A percentile compares a stretch with the other conserved stretches of the same genome.
These are phyloP conservation scores for Epichloe brachyelytri DNA, from an alignment of 2,329 filamentous ascomycete genomes.

Conservation along the genomic window DNA sequence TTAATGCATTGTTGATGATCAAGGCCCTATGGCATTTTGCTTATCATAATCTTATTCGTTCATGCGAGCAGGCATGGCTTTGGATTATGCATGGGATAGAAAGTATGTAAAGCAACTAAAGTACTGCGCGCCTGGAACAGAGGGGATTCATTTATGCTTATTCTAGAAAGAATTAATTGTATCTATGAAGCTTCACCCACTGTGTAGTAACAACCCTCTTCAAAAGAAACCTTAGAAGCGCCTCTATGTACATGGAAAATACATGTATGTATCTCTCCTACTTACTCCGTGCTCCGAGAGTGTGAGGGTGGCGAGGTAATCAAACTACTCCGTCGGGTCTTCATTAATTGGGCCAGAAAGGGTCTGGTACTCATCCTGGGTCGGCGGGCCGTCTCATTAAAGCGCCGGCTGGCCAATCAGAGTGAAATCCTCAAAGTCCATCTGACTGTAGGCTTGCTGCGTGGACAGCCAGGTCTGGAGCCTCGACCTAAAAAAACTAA, in stretches of 20 bases:
- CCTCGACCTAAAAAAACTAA: not conserved
- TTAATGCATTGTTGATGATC: not conserved
- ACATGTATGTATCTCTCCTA: too few species aligned
- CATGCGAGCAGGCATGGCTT: not conserved
- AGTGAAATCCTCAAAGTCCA: not conserved
- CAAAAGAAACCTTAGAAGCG: too few species aligned
- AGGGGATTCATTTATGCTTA: too few species aligned
- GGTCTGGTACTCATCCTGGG: not conserved
- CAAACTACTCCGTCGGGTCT: not conserved
- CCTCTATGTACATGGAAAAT: too few species aligned
- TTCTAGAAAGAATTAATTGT: too few species aligned
- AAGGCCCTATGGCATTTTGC: not conserved
- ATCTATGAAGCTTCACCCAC: too few species aligned
- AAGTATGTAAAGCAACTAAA: too few species aligned
- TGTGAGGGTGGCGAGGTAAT: not conserved
- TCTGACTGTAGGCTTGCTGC: not conserved
- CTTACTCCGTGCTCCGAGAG: not conserved
- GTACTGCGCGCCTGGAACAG: too few species aligned
- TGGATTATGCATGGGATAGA: not conserved
- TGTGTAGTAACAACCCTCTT: too few species aligned
- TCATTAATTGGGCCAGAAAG: not conserved
- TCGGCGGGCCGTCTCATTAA: slow-evolving; percentile 6
- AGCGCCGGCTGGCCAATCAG: not conserved
- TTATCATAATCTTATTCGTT: not conserved
- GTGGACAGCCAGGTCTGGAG: not conserved